phyloP scores from a whole-genome alignment of 2,329 filamentous ascomycete genomes.

The Fusarium protoensiforme region DNA sequence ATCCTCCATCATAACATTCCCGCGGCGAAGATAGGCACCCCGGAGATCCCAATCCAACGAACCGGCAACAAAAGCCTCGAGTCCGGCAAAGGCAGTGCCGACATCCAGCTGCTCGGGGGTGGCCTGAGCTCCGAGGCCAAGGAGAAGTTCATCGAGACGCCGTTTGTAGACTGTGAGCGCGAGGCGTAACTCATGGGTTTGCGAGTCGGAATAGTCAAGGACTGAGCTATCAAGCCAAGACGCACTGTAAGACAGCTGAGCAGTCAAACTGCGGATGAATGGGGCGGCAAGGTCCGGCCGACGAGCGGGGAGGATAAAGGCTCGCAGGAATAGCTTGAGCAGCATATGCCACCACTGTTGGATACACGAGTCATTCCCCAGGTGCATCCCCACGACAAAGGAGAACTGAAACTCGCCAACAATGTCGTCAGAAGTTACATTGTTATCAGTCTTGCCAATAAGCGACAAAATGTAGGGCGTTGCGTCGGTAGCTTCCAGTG shows the following conservation, averaged over 20 bases:
- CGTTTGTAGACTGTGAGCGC: slow-evolving; percentile 66
- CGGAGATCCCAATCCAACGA: slow-evolving; percentile 68
- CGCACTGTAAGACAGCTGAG: slow-evolving; percentile 66
- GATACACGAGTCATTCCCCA: slow-evolving; percentile 68
- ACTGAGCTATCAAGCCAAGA: slow-evolving; percentile 59
- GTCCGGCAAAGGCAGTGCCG: slow-evolving; percentile 57
- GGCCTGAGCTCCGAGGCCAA: slow-evolving; percentile 47
- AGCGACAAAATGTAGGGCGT: slow-evolving; percentile 58
- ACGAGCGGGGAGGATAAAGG: slow-evolving; percentile 56
- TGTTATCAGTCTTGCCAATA: slow-evolving; percentile 45
- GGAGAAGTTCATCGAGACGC: slow-evolving; percentile 60
- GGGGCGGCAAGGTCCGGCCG: slow-evolving; percentile 57
- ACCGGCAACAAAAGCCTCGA: slow-evolving; percentile 46
- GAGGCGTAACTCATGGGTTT: slow-evolving; percentile 53
- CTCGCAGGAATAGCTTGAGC: slow-evolving; percentile 62
- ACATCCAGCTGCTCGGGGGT: slow-evolving; percentile 57
- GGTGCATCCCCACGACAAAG: slow-evolving; percentile 66
- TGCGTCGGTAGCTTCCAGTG: slow-evolving; percentile 60
- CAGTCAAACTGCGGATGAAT: slow-evolving; percentile 63
- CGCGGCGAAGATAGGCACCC: slow-evolving; percentile 60
- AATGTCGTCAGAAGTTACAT: slow-evolving; percentile 55
- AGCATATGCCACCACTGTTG: slow-evolving; percentile 72
- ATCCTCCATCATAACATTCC: slow-evolving; percentile 63
- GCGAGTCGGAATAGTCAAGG: slow-evolving; percentile 49
- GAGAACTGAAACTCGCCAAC: slow-evolving; percentile 71